Percentiles rank a stretch among this genome's conserved stretches.
These are phyloP conservation scores for Arxiozyma heterogenica DNA, from an alignment of 1,139 yeast species.

Conservation along the genomic window DNA sequence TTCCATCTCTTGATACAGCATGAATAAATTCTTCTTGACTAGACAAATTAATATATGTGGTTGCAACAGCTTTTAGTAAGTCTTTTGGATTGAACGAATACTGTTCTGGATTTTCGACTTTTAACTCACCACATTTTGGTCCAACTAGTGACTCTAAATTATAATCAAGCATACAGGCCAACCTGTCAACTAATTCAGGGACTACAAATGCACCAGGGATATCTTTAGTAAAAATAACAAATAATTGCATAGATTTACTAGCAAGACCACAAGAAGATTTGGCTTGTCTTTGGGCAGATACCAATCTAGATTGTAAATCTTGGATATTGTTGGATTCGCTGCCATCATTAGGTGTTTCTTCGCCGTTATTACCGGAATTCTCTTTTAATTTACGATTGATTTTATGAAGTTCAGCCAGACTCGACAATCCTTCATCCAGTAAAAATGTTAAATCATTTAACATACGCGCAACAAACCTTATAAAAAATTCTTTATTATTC, in stretches of 20 bases:
- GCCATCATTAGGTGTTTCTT: neutral
- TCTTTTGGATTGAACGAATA: constrained; percentile 76
- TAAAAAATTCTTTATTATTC: constrained; percentile 68
- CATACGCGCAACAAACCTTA: constrained; percentile 88
- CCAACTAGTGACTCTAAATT: constrained; percentile 88
- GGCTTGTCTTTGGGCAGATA: constrained; percentile 65
- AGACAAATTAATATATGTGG: constrained; percentile 67
- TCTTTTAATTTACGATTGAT: constrained; percentile 46
- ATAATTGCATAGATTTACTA: constrained; percentile 70
- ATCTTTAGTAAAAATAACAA: constrained; percentile 73
- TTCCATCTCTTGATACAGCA: constrained; percentile 83
- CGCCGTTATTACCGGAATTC: constrained; percentile 21
- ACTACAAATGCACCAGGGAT: constrained; percentile 82
- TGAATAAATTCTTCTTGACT: constrained; percentile 53
- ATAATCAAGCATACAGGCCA: constrained; percentile 93
- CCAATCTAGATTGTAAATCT: constrained; percentile 49
- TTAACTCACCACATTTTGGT: constrained; percentile 81
- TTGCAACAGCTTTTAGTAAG: constrained; percentile 58
- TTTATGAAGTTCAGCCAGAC: constrained; percentile 66
- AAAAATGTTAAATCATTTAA: constrained; percentile 87
- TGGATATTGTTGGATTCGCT: constrained; percentile 38
- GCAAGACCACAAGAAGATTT: constrained; percentile 75
- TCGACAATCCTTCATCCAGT: constrained; percentile 81
- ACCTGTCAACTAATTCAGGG: constrained; percentile 83
- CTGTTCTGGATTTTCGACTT: constrained; percentile 75